Conservation (phyloP, 257 asterid genomes). For the Osmanthus fragrans region DNA sequence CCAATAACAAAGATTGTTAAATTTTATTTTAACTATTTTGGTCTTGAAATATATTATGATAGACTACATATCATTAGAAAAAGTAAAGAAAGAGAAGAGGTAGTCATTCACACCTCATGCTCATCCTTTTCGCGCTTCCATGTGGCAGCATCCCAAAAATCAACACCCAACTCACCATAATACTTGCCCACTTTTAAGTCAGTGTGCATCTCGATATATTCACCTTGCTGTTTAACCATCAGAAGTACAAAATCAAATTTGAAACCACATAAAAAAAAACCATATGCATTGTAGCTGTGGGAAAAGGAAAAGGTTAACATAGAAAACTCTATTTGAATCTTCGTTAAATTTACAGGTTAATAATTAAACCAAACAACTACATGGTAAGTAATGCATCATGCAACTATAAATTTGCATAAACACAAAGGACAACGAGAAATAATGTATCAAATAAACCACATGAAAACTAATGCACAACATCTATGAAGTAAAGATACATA, state of each 20-base stretch:
- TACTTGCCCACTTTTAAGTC: slow-evolving; percentile 73
- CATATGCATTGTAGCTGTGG: not conserved
- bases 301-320: not conserved
- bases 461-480: not conserved
- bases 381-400: not conserved
- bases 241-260: slow-evolving; percentile 14
- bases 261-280: not conserved
- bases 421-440: not conserved
- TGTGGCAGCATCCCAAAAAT: slow-evolving; percentile 65
- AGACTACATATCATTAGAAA: not conserved
- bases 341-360: not conserved
- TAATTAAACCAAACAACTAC: not conserved
- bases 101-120: slow-evolving; percentile 52
- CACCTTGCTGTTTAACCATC: slow-evolving; percentile 56
- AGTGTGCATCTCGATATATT: slow-evolving; percentile 48
- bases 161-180: slow-evolving; percentile 80
- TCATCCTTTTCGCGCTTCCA: slow-evolving; percentile 50
- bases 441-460: not conserved
- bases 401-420: not conserved
- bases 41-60: not conserved
- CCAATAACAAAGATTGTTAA: not conserved
- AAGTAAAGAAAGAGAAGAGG: slow-evolving; percentile 3
- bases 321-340: not conserved
- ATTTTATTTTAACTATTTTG: not conserved
- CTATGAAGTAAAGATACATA: not conserved